phyloP scores from a whole-genome alignment of 306 rosid species.

The Vicia sativa region DNA sequence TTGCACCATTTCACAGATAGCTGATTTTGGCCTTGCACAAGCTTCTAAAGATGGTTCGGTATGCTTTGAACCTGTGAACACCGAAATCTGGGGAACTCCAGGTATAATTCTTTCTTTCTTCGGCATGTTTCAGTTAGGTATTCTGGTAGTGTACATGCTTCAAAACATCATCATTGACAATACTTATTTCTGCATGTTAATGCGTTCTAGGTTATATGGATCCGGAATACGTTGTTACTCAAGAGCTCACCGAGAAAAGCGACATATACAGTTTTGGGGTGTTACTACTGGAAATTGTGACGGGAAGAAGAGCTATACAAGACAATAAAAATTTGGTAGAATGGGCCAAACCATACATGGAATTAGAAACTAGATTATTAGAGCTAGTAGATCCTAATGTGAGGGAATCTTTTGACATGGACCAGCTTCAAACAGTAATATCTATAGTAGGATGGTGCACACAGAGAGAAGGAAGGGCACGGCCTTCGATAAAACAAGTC shows the following conservation, averaged over 20 bases:
- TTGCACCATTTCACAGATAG: slow-evolving; percentile 60
- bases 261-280: slow-evolving; percentile 94
- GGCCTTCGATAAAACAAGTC: slow-evolving; percentile 93
- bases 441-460: slow-evolving; percentile 92
- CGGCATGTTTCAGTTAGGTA: slow-evolving; percentile 31
- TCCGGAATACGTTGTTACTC: slow-evolving; percentile 92
- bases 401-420: slow-evolving; percentile 70
- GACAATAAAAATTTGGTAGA: slow-evolving; percentile 78
- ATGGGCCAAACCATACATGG: slow-evolving; percentile 78
- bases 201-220: slow-evolving; percentile 91
- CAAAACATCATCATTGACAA: slow-evolving; percentile 9
- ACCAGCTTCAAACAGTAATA: slow-evolving; percentile 76
- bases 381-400: slow-evolving; percentile 81
- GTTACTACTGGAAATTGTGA: slow-evolving; percentile 77
- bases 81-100: slow-evolving; percentile 90
- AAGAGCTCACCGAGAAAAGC: slow-evolving; percentile 94
- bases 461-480: slow-evolving; percentile 76
- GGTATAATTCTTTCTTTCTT: slow-evolving; percentile 49
- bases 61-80: slow-evolving; percentile 82
- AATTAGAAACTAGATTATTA: slow-evolving; percentile 60
- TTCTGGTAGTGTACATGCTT: slow-evolving; percentile 12
- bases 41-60: slow-evolving; percentile 88
- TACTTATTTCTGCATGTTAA: slow-evolving; percentile 34
- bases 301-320: slow-evolving; percentile 82
- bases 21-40: slow-evolving; percentile 97